These are phyloP conservation scores for Polyplosphaeria fusca DNA, from an alignment of 495 filamentous ascomycete genomes.

Conservation along the genomic window DNA sequence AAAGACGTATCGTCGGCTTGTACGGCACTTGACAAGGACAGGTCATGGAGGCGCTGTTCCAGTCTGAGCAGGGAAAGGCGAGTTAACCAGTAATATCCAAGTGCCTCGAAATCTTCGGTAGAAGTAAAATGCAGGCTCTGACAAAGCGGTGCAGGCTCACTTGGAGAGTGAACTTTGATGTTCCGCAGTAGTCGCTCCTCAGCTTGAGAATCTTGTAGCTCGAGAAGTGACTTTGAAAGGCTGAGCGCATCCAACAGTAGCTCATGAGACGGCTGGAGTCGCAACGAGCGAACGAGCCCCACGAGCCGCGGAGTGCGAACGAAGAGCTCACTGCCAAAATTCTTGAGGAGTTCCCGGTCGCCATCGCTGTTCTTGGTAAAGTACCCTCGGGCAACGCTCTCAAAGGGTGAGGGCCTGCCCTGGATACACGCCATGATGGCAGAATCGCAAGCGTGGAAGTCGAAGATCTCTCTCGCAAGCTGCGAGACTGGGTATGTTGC, in stretches of 20 bases:
- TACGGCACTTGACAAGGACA: constrained; percentile 10
- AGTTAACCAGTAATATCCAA: constrained; percentile 7
- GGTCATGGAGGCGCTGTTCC: constrained; percentile 2
- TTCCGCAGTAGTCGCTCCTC: constrained; percentile 5
- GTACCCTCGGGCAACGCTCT: constrained; percentile 4
- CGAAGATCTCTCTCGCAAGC: constrained; percentile 13
- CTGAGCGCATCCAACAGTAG: constrained; percentile 4
- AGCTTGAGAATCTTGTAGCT: constrained; percentile 6
- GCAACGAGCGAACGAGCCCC: constrained; percentile 8
- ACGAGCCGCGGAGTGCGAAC: constrained; percentile 12
- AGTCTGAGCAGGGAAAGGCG: constrained; percentile 9
- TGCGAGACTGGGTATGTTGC: constrained; percentile 7
- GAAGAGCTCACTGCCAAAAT: constrained; percentile 6
- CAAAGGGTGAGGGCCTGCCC: constrained; percentile 2
- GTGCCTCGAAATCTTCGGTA: constrained; percentile 11
- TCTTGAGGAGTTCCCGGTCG: constrained; percentile 5
- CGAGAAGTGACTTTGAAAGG: constrained; percentile 12
- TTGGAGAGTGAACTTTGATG: constrained; percentile 7
- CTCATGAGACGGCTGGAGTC: constrained; percentile 5
- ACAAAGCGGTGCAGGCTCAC: constrained; percentile 1
- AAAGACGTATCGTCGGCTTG: constrained; percentile 1
- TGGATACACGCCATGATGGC: constrained; percentile 10
- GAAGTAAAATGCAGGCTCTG: constrained; percentile 11
- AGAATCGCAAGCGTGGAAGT: constrained; percentile 10
- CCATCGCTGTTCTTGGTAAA: constrained; percentile 5